phyloP scores from a whole-genome alignment of 805 yeast genomes.

The Pichia heedii region DNA sequence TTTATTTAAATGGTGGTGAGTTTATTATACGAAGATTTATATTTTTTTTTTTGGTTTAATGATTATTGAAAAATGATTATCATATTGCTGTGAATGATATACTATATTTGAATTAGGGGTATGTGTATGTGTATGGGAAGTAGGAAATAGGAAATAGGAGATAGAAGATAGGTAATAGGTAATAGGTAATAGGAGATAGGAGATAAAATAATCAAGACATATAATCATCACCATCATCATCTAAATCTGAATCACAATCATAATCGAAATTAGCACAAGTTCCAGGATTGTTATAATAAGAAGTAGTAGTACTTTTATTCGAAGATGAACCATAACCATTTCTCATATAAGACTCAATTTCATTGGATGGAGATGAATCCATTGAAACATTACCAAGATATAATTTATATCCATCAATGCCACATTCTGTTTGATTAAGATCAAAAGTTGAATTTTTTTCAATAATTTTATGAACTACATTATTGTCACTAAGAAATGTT shows the following conservation, averaged over 20 bases:
- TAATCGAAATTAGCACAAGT: slow-evolving; percentile 11
- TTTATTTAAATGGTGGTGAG: no score
- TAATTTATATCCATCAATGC: slow-evolving; percentile 31
- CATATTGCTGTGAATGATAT: no score
- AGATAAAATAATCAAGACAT: slow-evolving; percentile 1
- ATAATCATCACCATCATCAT: slow-evolving; percentile 16
- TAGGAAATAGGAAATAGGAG: no score
- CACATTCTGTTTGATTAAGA: slow-evolving; percentile 22
- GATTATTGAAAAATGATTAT: no score
- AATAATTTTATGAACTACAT: slow-evolving; percentile 37
- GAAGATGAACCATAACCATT: slow-evolving; percentile 18
- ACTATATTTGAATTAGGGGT: no score
- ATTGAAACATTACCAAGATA: slow-evolving; percentile 19
- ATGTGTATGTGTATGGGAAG: no score
- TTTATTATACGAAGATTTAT: no score
- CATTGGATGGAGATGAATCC: slow-evolving; percentile 21
- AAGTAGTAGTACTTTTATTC: background rate
- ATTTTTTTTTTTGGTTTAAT: no score
- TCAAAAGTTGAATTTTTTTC: slow-evolving; percentile 36
- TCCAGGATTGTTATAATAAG: slow-evolving; percentile 11
- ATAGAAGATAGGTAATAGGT: background rate
- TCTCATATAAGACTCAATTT: slow-evolving; percentile 26
- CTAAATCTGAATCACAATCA: slow-evolving; percentile 22
- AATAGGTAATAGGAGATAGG: no score
- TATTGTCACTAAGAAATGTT: slow-evolving; percentile 32